phyloP scores from a whole-genome alignment of 352 stramenopile genomes.

The Pythium folliculosum region DNA sequence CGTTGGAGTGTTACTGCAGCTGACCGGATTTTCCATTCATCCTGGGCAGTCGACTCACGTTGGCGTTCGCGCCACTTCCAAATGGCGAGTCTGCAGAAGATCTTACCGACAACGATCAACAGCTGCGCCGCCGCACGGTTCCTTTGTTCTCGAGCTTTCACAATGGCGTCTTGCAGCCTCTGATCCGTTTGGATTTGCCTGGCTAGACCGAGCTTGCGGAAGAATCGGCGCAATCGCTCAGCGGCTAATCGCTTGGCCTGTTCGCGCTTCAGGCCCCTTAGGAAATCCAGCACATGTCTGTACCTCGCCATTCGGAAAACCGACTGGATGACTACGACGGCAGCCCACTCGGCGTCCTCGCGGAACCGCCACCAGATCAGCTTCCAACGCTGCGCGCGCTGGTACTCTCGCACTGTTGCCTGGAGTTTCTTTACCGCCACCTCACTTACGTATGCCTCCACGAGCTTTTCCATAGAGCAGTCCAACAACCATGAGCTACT shows the following conservation, averaged over 20 bases:
- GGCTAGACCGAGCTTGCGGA: slow-evolving; percentile 19
- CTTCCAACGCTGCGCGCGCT: slow-evolving; percentile 47
- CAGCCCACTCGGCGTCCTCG: slow-evolving; percentile 40
- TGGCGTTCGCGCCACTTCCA: slow-evolving; percentile 36
- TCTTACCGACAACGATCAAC: slow-evolving; percentile 1
- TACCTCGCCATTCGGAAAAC: slow-evolving; percentile 39
- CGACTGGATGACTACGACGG: slow-evolving; percentile 50
- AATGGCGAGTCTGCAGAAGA: slow-evolving; percentile 30
- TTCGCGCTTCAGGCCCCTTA: slow-evolving; percentile 28
- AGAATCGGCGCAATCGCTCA: slow-evolving; percentile 34
- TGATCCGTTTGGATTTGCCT: slow-evolving; percentile 9
- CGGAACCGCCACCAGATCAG: slow-evolving; percentile 38
- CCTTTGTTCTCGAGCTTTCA: slow-evolving; percentile 14
- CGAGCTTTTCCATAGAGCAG: slow-evolving; percentile 32
- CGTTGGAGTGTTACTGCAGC: slow-evolving; percentile 49
- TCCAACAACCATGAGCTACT: background rate
- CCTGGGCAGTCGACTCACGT: slow-evolving; percentile 26
- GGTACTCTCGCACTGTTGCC: slow-evolving; percentile 33
- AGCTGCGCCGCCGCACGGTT: slow-evolving; percentile 11
- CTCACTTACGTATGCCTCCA: slow-evolving; percentile 43
- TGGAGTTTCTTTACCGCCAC: slow-evolving; percentile 54
- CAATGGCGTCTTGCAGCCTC: background rate
- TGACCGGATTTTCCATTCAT: slow-evolving; percentile 28
- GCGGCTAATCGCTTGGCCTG: slow-evolving; percentile 29
- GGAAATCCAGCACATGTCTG: slow-evolving; percentile 30